phyloP scores from a whole-genome alignment of 345 rosid genomes.

The Eucalyptus marginata region DNA sequence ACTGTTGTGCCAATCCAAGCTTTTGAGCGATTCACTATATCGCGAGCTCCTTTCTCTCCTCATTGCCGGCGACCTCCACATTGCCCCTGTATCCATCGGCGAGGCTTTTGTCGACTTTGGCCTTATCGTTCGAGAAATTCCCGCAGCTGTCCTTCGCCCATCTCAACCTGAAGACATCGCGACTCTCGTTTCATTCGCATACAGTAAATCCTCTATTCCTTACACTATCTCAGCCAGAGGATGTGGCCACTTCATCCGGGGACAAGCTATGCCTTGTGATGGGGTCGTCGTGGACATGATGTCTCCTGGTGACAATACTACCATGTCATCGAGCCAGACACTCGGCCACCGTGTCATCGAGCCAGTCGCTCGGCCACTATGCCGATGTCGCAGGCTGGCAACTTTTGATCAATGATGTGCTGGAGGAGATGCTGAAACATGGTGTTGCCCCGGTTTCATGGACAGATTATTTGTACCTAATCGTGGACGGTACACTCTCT shows the following conservation, averaged over 20 bases:
- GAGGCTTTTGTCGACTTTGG: conserved; percentile 26
- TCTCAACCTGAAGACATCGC: conserved; percentile 11
- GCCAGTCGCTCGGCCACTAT: background rate
- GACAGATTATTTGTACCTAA: conserved; percentile 38
- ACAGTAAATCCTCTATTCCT: background rate
- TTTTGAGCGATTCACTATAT: background rate
- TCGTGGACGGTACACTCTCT: conserved; percentile 41
- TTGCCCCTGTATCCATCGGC: conserved; percentile 5
- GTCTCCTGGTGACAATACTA: background rate
- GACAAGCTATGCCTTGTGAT: conserved; percentile 25
- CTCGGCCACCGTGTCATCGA: background rate
- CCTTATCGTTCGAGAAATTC: conserved; percentile 6
- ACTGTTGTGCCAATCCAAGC: background rate
- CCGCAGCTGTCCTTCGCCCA: conserved; percentile 25
- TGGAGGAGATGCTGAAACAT: conserved; percentile 6
- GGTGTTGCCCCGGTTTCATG: conserved; percentile 37
- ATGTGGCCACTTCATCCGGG: conserved; percentile 21
- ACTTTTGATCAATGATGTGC: conserved; percentile 34
- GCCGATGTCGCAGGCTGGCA: conserved; percentile 35
- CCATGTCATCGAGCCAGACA: too few relatives aligned
- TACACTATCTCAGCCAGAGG: conserved; percentile 31
- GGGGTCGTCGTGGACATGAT: conserved; percentile 40
- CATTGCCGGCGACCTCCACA: background rate
- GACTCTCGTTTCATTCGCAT: conserved; percentile 9
- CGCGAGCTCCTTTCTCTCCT: background rate